Evolutionary conservation across 176 grass and related monocot genomes (phyloP), one percentile per base, ranked within the genome.

Genomic region (Musa beccarii): DNA sequence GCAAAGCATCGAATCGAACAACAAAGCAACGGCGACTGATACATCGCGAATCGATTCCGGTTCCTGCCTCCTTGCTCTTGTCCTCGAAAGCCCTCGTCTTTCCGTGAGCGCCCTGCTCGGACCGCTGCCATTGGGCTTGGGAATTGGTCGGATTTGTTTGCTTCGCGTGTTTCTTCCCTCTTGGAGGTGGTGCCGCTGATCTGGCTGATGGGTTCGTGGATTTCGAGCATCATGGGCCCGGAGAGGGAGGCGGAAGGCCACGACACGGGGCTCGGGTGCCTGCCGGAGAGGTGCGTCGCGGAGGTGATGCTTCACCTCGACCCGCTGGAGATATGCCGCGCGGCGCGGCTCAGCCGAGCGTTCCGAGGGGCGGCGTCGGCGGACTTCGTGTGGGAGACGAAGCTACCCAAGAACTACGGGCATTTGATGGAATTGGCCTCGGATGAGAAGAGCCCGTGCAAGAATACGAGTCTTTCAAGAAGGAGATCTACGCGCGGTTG

Each of bases 401-500:
- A 70, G 14, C 43, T 70, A 29, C 68, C 34, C 28, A 16, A 19
- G 26, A 49, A 70, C 68, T 70, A 70, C 43, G 16, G 28, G 34
- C 21, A 71, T 20, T 11, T 71, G 29, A 50, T 71, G 68, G 68
- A 50, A 9, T 10, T 71, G 11, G 19, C 68, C 8, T 51, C 68
- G 15, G 49, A 20, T 20, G 49, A n/a, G 68, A 71, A 7, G 68
- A 51, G 8, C 14, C 8, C 19, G 17, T 17, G 57, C n/a, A 61
- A 61, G n/a, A 61, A 61, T 16, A 8, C 43, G 19, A 9, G 68
- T 11, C 24, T 71, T 71, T 71, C 68, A 71, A 51, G 49, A 71
- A 52, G 68, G 68, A 71, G 49, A 71, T 71, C 68, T 71, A 71
- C 49, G 68, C 49, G 68, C 68, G 49, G 68, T 20, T 71, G 34